Conservation (phyloP, 495 filamentous ascomycete species). For the Platismatia glauca region DNA sequence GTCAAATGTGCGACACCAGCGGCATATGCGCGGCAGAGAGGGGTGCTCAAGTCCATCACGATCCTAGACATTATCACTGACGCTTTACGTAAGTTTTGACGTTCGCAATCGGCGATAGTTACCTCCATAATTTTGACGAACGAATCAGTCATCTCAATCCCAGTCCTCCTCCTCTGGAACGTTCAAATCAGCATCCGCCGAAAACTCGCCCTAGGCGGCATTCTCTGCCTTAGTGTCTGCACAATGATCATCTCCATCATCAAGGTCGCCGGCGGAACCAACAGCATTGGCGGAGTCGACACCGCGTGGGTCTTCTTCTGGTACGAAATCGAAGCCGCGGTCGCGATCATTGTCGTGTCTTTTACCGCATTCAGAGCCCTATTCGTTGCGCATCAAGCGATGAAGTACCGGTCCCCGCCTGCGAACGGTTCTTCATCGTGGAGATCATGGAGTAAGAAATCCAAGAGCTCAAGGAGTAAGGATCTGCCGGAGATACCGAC, state of each 20-base stretch:
- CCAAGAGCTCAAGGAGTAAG: background rate
- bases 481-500: background rate
- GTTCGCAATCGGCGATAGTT: no score
- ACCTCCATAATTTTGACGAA: background rate
- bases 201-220: slow-evolving; percentile 6
- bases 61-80: background rate
- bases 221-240: slow-evolving; percentile 13
- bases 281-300: background rate
- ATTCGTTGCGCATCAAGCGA: slow-evolving; percentile 6
- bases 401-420: background rate
- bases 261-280: slow-evolving; percentile 5
- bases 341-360: slow-evolving; percentile 16
- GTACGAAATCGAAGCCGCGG: slow-evolving; percentile 10
- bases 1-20: slow-evolving; percentile 1
- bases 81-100: background rate
- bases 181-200: slow-evolving; percentile 5
- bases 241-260: slow-evolving; percentile 16
- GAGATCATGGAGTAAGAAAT: background rate
- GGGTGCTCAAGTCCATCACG: background rate
- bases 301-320: slow-evolving; percentile 14
- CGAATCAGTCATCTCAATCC: slow-evolving; percentile 12
- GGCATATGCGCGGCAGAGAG: background rate
- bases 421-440: background rate
- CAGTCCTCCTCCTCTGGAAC: slow-evolving; percentile 14
- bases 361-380: slow-evolving; percentile 15